Evolutionary conservation across 179 eudicot genomes (phyloP).

Genomic region (Corrigiola litoralis): DNA sequence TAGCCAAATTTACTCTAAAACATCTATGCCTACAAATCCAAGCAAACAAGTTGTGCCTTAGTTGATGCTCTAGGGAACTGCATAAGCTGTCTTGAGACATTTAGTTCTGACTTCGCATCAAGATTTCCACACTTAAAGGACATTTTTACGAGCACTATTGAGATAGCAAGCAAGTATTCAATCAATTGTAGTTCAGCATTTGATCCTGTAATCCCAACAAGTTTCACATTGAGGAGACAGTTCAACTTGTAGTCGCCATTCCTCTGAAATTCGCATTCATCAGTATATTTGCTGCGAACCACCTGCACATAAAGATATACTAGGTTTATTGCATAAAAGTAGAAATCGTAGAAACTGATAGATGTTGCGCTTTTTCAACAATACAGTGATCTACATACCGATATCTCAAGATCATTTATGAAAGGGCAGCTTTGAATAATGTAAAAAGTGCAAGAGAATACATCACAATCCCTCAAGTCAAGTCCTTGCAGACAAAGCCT

Average conservation of each 20-base stretch:
- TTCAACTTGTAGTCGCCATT: neutral
- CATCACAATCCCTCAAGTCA: neutral
- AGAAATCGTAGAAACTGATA: neutral
- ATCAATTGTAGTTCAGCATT: neutral
- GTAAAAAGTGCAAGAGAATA: neutral
- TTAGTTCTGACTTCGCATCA: neutral
- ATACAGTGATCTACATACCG: no score
- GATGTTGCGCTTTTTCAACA: no score
- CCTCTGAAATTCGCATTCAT: neutral
- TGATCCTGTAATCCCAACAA: conserved; percentile 9
- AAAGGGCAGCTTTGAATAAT: no score
- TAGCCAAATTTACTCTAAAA: neutral
- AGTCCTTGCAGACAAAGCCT: neutral
- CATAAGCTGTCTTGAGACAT: neutral
- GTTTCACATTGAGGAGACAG: neutral
- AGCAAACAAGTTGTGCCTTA: neutral
- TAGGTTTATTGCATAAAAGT: neutral
- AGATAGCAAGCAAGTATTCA: neutral
- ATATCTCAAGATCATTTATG: no score
- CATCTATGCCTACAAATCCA: neutral
- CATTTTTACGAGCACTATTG: neutral
- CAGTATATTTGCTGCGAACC: neutral
- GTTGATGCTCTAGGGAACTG: conserved; percentile 5
- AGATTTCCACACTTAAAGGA: neutral
- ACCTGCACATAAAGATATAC: neutral